These are phyloP conservation scores for Linnemannia elongata DNA, from an alignment of 192 early-diverging fungal species.

Conservation along the genomic window DNA sequence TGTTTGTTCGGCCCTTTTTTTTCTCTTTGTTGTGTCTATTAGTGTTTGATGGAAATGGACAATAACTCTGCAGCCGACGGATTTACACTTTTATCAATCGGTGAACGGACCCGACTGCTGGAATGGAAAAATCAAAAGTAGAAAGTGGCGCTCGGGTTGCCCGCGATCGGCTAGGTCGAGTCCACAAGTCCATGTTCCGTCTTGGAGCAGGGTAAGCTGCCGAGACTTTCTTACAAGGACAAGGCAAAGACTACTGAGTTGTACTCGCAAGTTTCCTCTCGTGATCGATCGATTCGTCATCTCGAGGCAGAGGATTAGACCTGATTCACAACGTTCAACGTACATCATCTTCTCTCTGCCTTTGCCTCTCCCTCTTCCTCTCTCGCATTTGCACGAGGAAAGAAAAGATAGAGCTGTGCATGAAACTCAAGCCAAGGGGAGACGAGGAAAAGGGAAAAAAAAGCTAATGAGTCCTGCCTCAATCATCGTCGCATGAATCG, in stretches of 20 bases:
- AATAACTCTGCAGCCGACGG: not conserved
- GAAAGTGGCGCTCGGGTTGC: not conserved
- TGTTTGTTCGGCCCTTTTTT: not conserved
- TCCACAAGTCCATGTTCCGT: not conserved
- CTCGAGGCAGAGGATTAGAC: too few relatives aligned
- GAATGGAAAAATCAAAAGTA: not conserved
- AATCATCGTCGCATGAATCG: not conserved
- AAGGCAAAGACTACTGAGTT: not conserved
- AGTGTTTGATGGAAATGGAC: not conserved
- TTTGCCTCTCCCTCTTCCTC: too few relatives aligned
- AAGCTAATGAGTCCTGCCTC: not conserved
- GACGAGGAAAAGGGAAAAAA: not conserved
- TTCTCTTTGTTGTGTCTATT: not conserved
- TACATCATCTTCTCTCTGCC: too few relatives aligned
- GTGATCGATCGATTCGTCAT: too few relatives aligned
- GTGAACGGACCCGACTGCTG: too few relatives aligned
- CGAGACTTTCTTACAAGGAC: not conserved
- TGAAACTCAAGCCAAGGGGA: not conserved
- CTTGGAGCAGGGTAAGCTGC: not conserved
- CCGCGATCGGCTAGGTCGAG: not conserved
- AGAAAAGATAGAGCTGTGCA: not conserved
- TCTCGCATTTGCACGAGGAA: constrained; percentile 2
- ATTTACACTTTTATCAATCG: not conserved
- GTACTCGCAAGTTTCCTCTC: too few relatives aligned
- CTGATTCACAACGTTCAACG: too few relatives aligned